Percentiles rank a stretch among this genome's conserved stretches.
phyloP scores from a whole-genome alignment of 1,284 basidiomycete species.

The Cystobasidium pallidum region DNA sequence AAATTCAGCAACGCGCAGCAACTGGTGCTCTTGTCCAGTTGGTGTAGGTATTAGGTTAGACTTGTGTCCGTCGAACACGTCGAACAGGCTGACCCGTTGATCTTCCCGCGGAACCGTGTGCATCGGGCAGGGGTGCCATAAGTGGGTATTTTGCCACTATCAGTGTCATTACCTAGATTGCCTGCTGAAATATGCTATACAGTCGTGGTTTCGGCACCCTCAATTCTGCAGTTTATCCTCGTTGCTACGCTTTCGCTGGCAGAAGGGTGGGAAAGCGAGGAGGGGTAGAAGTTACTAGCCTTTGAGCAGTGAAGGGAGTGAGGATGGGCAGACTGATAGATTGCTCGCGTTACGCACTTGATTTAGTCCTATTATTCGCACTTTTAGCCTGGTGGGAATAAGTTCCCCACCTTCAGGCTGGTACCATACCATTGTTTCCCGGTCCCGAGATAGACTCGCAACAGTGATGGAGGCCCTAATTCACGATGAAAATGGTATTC shows the following conservation, averaged over 20 bases:
- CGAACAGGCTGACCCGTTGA: neutral
- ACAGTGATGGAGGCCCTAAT: too few relatives aligned
- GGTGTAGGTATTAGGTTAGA: neutral
- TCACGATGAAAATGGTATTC: too few relatives aligned
- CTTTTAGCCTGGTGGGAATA: too few relatives aligned
- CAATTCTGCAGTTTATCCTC: conserved; percentile 4
- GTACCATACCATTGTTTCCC: too few relatives aligned
- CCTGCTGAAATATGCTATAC: neutral
- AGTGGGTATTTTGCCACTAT: too few relatives aligned
- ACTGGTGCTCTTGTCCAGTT: conserved; percentile 39
- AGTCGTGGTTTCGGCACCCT: conserved; percentile 9
- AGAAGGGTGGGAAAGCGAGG: conserved; percentile 5
- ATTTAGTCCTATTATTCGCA: too few relatives aligned
- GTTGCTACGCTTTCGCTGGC: neutral
- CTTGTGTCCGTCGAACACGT: neutral
- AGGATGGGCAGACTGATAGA: too few relatives aligned
- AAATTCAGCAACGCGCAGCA: conserved; percentile 11
- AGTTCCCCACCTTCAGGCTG: too few relatives aligned
- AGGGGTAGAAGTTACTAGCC: neutral
- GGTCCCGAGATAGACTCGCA: too few relatives aligned
- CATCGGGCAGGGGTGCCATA: conserved; percentile 1
- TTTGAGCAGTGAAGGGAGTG: too few relatives aligned
- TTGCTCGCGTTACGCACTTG: too few relatives aligned
- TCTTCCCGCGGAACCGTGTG: neutral
- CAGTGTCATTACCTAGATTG: too few relatives aligned